Evolutionary conservation across 208 protist species (phyloP).

Genomic region (Endotrypanum monterogeii): DNA sequence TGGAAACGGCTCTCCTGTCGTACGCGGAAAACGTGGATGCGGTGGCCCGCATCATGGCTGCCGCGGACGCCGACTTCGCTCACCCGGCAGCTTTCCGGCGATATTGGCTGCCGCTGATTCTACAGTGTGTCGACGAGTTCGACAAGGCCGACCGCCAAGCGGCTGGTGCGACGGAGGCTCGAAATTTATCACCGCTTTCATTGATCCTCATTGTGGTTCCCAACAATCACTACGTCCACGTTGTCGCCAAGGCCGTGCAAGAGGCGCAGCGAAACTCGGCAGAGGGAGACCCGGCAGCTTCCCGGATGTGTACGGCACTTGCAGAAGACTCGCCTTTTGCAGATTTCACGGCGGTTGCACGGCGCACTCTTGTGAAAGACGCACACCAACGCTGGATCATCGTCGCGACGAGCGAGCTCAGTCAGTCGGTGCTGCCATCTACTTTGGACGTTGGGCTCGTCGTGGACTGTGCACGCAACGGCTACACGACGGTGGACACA

Average conservation of each 20-base stretch:
- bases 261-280: slow-evolving; percentile 11
- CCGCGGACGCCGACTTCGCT: slow-evolving; percentile 65
- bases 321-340: slow-evolving; percentile 23
- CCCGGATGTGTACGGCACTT: slow-evolving; percentile 31
- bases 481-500: slow-evolving; percentile 48
- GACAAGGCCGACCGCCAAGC: slow-evolving; percentile 49
- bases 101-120: slow-evolving; percentile 68
- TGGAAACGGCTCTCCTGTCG: slow-evolving; percentile 47
- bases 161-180: not conserved
- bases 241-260: slow-evolving; percentile 14
- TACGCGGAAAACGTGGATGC: slow-evolving; percentile 85
- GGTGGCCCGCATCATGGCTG: slow-evolving; percentile 65
- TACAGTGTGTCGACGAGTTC: slow-evolving; percentile 54
- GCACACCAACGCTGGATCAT: slow-evolving; percentile 45
- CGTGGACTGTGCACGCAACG: slow-evolving; percentile 76
- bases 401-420: slow-evolving; percentile 58
- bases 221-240: slow-evolving; percentile 28
- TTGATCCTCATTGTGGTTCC: slow-evolving; percentile 36
- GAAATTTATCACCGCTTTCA: slow-evolving; percentile 12
- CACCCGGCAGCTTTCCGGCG: slow-evolving; percentile 43
- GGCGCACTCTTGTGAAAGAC: slow-evolving; percentile 18
- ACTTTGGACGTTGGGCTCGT: slow-evolving; percentile 66
- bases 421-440: slow-evolving; percentile 69
- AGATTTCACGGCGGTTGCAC: slow-evolving; percentile 30
- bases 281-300: not conserved